These are phyloP conservation scores for Penicillium egyptiacum DNA, from an alignment of 495 filamentous ascomycete species.

Conservation along the genomic window DNA sequence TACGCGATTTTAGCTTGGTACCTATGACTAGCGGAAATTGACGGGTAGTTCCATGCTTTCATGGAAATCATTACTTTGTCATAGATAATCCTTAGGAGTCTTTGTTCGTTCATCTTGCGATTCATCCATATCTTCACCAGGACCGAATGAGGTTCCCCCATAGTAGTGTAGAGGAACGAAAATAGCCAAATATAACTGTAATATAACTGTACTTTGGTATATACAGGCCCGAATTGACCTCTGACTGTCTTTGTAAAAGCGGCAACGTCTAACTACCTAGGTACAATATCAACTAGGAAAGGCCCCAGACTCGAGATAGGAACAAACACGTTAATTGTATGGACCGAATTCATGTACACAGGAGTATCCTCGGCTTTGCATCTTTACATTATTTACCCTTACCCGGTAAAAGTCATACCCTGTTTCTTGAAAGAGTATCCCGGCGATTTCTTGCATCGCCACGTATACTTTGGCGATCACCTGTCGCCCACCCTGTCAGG, in stretches of 20 bases:
- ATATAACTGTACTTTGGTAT: not conserved
- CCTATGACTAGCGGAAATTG: not conserved
- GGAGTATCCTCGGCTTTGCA: not conserved
- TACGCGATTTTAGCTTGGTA: not conserved
- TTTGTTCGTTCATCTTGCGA: not conserved
- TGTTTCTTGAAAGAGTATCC: not conserved
- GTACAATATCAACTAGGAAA: not conserved
- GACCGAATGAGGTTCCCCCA: not conserved
- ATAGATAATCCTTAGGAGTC: not conserved
- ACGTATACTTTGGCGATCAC: not conserved
- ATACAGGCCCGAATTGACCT: not conserved
- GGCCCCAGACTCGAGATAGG: not conserved
- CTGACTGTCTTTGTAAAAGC: not conserved
- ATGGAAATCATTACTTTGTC: not conserved
- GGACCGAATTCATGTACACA: not conserved
- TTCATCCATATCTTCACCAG: not conserved
- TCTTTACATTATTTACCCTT: not conserved
- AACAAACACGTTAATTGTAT: not conserved
- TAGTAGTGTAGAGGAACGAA: not conserved
- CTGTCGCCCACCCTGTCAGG: conserved; percentile 1
- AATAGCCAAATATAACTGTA: too few species aligned
- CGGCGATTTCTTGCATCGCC: conserved; percentile 3
- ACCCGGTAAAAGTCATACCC: conserved; percentile 17
- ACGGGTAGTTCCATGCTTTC: too few species aligned
- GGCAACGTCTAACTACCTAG: too few species aligned